Conservation (phyloP, 192 early-diverging fungal genomes). For the Coemansia sp. region DNA sequence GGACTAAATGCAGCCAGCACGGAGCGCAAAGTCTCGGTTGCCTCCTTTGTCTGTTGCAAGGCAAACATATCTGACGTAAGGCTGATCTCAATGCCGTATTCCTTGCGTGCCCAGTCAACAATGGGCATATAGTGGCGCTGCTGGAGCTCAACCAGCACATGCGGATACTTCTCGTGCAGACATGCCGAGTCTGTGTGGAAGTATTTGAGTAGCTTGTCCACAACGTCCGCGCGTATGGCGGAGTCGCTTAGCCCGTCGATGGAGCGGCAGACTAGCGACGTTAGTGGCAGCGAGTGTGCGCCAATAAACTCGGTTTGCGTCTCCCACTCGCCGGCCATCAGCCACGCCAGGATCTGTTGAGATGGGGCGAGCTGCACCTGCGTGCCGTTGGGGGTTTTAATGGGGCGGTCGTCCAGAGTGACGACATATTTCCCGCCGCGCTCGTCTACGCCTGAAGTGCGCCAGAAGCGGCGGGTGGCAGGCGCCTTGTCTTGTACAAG, state of each 20-base stretch:
- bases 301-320: slow-evolving; percentile 76
- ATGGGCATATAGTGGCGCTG: slow-evolving; percentile 77
- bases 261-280: slow-evolving; percentile 83
- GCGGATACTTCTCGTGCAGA: slow-evolving; percentile 78
- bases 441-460: slow-evolving; percentile 34
- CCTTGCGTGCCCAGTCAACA: slow-evolving; percentile 68
- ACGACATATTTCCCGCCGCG: slow-evolving; percentile 54
- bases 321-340: slow-evolving; percentile 95
- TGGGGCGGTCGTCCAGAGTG: slow-evolving; percentile 72
- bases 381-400: slow-evolving; percentile 82
- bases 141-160: slow-evolving; percentile 79
- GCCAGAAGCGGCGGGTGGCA: slow-evolving; percentile 47
- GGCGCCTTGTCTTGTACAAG: slow-evolving; percentile 29
- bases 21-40: slow-evolving; percentile 57
- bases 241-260: slow-evolving; percentile 71
- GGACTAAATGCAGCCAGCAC: slow-evolving; percentile 61
- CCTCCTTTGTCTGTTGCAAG: slow-evolving; percentile 64
- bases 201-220: slow-evolving; percentile 77
- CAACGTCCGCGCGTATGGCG: slow-evolving; percentile 63
- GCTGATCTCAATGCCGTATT: slow-evolving; percentile 68
- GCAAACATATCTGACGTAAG: slow-evolving; percentile 72
- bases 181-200: slow-evolving; percentile 89
- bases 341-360: slow-evolving; percentile 68
- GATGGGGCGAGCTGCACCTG: slow-evolving; percentile 60
- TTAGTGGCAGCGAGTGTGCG: slow-evolving; percentile 86